Conservation (phyloP, 228 moss, liverwort and hornwort species). For the Sphagnum magellanicum region DNA sequence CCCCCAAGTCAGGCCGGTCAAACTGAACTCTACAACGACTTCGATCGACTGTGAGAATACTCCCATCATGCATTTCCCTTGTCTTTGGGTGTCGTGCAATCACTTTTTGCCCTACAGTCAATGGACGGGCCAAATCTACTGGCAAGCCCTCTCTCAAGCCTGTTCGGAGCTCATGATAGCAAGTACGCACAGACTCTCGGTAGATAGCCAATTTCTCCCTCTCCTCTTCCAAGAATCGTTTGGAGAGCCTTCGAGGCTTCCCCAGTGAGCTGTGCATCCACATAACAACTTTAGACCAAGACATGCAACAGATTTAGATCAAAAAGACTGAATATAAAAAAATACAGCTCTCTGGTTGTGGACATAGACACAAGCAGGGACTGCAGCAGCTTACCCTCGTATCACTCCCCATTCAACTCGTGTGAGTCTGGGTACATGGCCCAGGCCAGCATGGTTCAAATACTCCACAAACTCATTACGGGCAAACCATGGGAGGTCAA, state of each 20-base stretch:
- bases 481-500: slow-evolving; percentile 99
- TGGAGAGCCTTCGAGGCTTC: slow-evolving; percentile 89
- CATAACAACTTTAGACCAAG: neutral
- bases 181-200: slow-evolving; percentile 76
- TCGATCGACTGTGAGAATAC: slow-evolving; percentile 93
- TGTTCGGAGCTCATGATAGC: slow-evolving; percentile 87
- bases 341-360: too few species aligned
- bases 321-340: too few species aligned
- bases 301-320: too few species aligned
- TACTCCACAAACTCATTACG: slow-evolving; percentile 99
- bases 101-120: slow-evolving; percentile 94
- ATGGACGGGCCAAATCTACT: slow-evolving; percentile 85
- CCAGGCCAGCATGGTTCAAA: slow-evolving; percentile 97
- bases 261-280: slow-evolving; percentile 73
- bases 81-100: slow-evolving; percentile 89
- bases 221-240: slow-evolving; percentile 79
- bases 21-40: slow-evolving; percentile 95
- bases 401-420: slow-evolving; percentile 98
- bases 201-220: slow-evolving; percentile 78
- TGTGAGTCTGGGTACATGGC: slow-evolving; percentile 95
- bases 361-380: too few species aligned
- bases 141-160: slow-evolving; percentile 83
- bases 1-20: slow-evolving; percentile 97
- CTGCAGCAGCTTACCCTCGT: slow-evolving; percentile 59
- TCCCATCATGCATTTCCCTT: slow-evolving; percentile 89